Evolutionary conservation across 495 filamentous ascomycete genomes (phyloP).

Genomic region (Annulohypoxylon bovei): DNA sequence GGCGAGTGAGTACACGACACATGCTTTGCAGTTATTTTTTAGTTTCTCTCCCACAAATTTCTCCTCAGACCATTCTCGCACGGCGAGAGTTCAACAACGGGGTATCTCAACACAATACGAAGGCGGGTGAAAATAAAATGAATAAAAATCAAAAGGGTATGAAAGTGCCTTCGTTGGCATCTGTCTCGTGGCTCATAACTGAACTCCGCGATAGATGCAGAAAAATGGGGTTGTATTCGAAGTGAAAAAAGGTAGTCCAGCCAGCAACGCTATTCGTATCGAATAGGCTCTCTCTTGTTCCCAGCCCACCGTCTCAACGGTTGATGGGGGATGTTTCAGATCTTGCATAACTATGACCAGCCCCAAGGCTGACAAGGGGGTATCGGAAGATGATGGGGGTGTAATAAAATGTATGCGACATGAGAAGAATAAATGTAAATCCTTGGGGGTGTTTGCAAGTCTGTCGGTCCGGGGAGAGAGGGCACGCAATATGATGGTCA

Average conservation of each 20-base stretch:
- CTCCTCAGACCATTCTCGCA: slow-evolving; percentile 42
- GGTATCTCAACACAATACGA: slow-evolving; percentile 48
- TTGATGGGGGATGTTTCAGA: slow-evolving; percentile 15
- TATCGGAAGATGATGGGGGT: slow-evolving; percentile 34
- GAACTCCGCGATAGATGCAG: slow-evolving; percentile 42
- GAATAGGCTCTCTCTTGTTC: slow-evolving; percentile 22
- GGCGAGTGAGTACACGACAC: slow-evolving; percentile 27
- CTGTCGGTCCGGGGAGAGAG: slow-evolving; percentile 13
- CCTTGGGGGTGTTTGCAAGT: slow-evolving; percentile 34
- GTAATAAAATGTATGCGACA: slow-evolving; percentile 30
- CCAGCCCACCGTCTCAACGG: slow-evolving; percentile 11
- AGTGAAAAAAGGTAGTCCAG: slow-evolving; percentile 42
- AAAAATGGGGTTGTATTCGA: slow-evolving; percentile 33
- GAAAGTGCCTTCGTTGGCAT: slow-evolving; percentile 44
- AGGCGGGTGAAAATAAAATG: slow-evolving; percentile 38
- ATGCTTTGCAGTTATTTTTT: slow-evolving; percentile 18
- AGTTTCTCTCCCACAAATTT: slow-evolving; percentile 35
- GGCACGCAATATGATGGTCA: not conserved
- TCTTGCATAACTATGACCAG: slow-evolving; percentile 36
- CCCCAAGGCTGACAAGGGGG: slow-evolving; percentile 33
- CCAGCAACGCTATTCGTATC: slow-evolving; percentile 40
- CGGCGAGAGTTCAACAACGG: slow-evolving; percentile 48
- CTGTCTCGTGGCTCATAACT: slow-evolving; percentile 36
- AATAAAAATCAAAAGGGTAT: slow-evolving; percentile 40
- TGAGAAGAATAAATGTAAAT: slow-evolving; percentile 31